Percentiles rank a stretch among this genome's conserved stretches.
phyloP scores from a whole-genome alignment of 352 stramenopile species.

The Globisporangium carolinianum region DNA sequence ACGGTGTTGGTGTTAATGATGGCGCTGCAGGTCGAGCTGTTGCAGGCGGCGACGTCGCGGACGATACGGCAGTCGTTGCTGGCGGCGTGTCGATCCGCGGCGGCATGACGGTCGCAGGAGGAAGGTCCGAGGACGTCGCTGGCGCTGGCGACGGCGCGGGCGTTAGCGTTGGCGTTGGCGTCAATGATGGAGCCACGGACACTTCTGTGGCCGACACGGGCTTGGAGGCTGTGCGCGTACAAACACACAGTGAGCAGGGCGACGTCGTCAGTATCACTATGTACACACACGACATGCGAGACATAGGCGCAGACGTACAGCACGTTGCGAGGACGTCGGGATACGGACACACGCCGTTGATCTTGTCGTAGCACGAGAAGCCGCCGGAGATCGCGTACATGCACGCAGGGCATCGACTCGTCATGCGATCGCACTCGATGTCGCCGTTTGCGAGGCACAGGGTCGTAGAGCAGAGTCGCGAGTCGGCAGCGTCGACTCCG shows the following conservation, averaged over 20 bases:
- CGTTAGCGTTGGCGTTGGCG: background rate
- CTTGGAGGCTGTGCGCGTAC: slow-evolving; percentile 3
- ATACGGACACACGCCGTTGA: slow-evolving; percentile 33
- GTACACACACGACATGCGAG: background rate
- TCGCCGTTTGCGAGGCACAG: slow-evolving; percentile 56
- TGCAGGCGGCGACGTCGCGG: slow-evolving; percentile 2
- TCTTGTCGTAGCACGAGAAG: slow-evolving; percentile 64
- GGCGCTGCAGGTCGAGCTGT: background rate
- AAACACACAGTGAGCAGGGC: background rate
- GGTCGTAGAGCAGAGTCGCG: slow-evolving; percentile 26
- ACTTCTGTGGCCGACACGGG: background rate
- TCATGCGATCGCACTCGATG: slow-evolving; percentile 37
- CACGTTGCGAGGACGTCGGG: slow-evolving; percentile 25
- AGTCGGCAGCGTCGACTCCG: slow-evolving; percentile 10
- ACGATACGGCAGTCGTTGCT: slow-evolving; percentile 1
- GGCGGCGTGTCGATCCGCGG: slow-evolving; percentile 7
- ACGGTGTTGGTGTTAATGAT: background rate
- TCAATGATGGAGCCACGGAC: no score
- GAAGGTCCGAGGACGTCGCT: background rate
- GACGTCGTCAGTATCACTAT: background rate
- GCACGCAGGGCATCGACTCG: slow-evolving; percentile 41
- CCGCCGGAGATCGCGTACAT: slow-evolving; percentile 58
- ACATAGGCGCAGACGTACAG: slow-evolving; percentile 5
- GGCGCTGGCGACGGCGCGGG: background rate
- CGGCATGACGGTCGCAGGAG: slow-evolving; percentile 9